Evolutionary conservation across 495 filamentous ascomycete genomes (phyloP), one percentile per base, ranked within the genome.

Genomic region (Bathelium albidoporum): DNA sequence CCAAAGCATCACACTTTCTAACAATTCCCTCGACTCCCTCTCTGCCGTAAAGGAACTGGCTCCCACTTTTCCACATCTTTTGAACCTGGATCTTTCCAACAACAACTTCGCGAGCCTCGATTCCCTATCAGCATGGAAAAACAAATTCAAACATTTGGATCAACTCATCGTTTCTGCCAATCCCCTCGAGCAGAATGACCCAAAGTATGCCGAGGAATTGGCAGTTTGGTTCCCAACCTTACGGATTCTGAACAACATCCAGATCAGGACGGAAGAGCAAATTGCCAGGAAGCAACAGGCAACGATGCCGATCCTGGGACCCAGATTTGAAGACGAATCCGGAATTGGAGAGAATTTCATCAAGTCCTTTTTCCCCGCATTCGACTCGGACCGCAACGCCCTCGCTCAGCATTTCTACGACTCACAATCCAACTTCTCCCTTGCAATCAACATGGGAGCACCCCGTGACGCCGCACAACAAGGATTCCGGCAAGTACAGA

Each of bases 41-140:
- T 64, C 75, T 22, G 81, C 85, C 34, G 87, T 98, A 52, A 87
- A 84, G 16, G 76, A 82, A 0, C 80, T 98, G 14, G 83, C 89
- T 20, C 76, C 83, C 43, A 87, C 88, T 0, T 86, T 98, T 58
- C 89, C 93, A 1, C 83, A 87, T 65, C 74, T 97, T 61, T 86
- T 90, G 70, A 89, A 94, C 60, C 82, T 96, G 12, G 91, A 95
- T 65, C 81, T 96, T 2, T 92, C 88, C 34, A 80, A 83, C 74
- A 96, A 96, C 77, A 82, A 86, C 32, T 80, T 96, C 68, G 77
- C 79, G 62, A 80, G 82, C 62, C 67, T 85, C 0, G 79, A 82
- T 18, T 72, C 79, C 0, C 70, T 93, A 22, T 73, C 79, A 22
- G 79, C 74, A 52, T 97, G 91, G 91, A 85, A 87, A 34, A 80